These are phyloP conservation scores for Prunus fruticosa DNA, from an alignment of 306 rosid genomes.

Conservation along the genomic window DNA sequence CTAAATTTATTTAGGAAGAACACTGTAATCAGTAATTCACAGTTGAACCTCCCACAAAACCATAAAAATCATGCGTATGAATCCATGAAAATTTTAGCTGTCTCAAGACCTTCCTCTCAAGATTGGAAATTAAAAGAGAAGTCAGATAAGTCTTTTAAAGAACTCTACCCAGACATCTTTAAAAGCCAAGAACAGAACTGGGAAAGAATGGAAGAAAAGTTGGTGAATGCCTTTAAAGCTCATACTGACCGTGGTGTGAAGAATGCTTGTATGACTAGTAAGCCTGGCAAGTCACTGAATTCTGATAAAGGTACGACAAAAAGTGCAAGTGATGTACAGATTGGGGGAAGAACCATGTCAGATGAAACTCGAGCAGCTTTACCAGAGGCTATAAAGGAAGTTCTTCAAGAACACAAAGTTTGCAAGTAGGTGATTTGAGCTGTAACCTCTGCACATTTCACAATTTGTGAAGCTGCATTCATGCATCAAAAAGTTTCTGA, in stretches of 20 bases:
- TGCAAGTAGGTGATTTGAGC: constrained; percentile 58
- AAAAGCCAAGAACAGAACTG: constrained; percentile 48
- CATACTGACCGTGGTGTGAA: constrained; percentile 32
- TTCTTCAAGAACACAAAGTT: constrained; percentile 68
- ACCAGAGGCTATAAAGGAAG: constrained; percentile 43
- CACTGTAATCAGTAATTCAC: constrained; percentile 43
- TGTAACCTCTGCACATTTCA: background rate
- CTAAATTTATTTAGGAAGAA: constrained; percentile 50
- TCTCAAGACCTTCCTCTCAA: constrained; percentile 37
- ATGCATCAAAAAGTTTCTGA: background rate
- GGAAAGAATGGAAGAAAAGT: constrained; percentile 30
- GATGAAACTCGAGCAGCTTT: constrained; percentile 75
- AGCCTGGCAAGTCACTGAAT: constrained; percentile 34
- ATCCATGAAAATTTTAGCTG: constrained; percentile 50
- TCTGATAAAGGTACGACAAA: constrained; percentile 33
- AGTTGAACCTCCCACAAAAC: constrained; percentile 28
- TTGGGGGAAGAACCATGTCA: constrained; percentile 60
- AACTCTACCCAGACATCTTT: constrained; percentile 48
- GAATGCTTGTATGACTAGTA: constrained; percentile 26
- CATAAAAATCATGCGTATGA: constrained; percentile 29
- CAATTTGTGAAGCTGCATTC: background rate
- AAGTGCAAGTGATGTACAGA: constrained; percentile 33
- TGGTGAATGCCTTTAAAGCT: constrained; percentile 12
- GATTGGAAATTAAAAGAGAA: constrained; percentile 48
- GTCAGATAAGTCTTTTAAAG: constrained; percentile 50